These are phyloP conservation scores for Shiraia sp. DNA, from an alignment of 2,329 filamentous ascomycete genomes.

Conservation along the genomic window DNA sequence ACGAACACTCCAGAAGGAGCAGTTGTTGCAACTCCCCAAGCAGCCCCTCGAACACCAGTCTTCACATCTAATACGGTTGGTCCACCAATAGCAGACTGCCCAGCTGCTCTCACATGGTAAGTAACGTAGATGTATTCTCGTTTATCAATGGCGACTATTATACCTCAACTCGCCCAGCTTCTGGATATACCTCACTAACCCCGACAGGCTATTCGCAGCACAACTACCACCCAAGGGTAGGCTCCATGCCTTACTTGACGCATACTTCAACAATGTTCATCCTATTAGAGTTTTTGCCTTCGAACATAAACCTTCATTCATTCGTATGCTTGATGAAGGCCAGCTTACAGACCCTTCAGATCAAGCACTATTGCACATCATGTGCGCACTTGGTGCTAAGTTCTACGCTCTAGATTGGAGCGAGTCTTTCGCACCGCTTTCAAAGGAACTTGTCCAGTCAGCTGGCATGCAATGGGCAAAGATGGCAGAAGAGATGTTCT, in stretches of 20 bases:
- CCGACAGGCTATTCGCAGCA: conserved; percentile 25
- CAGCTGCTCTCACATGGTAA: conserved; percentile 29
- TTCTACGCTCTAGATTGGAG: conserved; percentile 39
- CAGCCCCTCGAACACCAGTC: conserved; percentile 13
- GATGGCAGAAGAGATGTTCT: conserved; percentile 37
- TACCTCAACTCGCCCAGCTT: no score
- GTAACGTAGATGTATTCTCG: neutral
- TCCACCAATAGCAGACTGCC: conserved; percentile 20
- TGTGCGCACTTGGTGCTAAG: conserved; percentile 35
- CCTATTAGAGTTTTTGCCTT: conserved; percentile 33
- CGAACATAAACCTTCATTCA: conserved; percentile 38
- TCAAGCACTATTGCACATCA: conserved; percentile 36
- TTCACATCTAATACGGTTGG: conserved; percentile 13
- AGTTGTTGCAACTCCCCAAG: conserved; percentile 15
- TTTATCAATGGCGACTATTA: neutral
- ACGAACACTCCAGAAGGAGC: conserved; percentile 12
- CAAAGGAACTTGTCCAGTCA: conserved; percentile 34
- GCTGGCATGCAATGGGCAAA: conserved; percentile 41
- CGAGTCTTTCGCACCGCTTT: conserved; percentile 28
- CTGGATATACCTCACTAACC: no score
- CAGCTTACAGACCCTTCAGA: conserved; percentile 32
- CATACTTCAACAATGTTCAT: conserved; percentile 39
- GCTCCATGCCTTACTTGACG: conserved; percentile 31
- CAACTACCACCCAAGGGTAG: conserved; percentile 27
- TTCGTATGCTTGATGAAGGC: conserved; percentile 39